phyloP scores from a whole-genome alignment of 768 basidiomycete genomes.

The Cystobasidium ongulense region DNA sequence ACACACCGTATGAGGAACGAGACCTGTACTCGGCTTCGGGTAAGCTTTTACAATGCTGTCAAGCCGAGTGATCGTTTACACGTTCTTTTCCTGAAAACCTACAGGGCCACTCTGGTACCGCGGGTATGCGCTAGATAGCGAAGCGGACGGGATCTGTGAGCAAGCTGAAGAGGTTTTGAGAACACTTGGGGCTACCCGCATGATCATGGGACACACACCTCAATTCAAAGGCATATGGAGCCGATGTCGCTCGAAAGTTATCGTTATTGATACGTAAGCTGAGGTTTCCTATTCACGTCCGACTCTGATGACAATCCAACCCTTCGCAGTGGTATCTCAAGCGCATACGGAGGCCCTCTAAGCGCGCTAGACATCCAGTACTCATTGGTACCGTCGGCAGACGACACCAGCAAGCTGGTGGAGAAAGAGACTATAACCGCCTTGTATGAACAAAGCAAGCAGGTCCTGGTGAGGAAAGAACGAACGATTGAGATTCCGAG shows the following conservation, averaged over 20 bases:
- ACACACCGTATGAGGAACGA: conserved; percentile 59
- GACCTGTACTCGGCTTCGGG: conserved; percentile 68
- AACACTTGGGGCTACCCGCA: conserved; percentile 69
- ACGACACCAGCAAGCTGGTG: not conserved
- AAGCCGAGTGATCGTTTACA: not conserved
- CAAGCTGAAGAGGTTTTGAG: conserved; percentile 63
- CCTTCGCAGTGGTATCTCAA: conserved; percentile 34
- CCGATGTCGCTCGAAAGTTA: conserved; percentile 80
- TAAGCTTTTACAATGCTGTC: conserved; percentile 43
- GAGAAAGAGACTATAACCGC: conserved; percentile 30
- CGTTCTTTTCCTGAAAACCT: not conserved
- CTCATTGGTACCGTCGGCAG: conserved; percentile 30
- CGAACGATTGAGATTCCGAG: not conserved
- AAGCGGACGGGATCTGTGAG: conserved; percentile 59
- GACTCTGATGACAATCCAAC: too few relatives aligned
- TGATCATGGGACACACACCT: conserved; percentile 97
- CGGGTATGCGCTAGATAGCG: conserved; percentile 73
- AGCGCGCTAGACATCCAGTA: conserved; percentile 83
- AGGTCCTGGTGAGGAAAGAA: conserved; percentile 26
- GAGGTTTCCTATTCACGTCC: not conserved
- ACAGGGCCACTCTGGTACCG: conserved; percentile 71
- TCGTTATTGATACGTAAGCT: conserved; percentile 76
- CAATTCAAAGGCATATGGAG: conserved; percentile 78
- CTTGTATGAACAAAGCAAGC: conserved; percentile 26
- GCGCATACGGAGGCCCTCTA: conserved; percentile 81